Base-by-base conservation (phyloP, 768 basidiomycete genomes). In the Leccinum olivaceopallidum region DNA sequence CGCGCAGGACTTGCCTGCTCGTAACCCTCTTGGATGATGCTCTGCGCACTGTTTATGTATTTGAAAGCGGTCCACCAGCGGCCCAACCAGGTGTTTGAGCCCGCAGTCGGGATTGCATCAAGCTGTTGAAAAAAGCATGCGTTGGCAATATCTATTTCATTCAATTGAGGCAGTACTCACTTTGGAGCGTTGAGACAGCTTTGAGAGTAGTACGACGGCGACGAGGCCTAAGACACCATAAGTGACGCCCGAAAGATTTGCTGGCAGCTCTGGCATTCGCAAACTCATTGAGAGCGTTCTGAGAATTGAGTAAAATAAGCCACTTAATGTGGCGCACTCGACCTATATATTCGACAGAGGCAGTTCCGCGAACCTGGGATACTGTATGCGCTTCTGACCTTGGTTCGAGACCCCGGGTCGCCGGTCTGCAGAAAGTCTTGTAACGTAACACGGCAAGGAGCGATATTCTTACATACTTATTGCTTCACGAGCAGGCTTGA, bases 21-120 rank as follows among this genome's bases (percentile, higher is more conserved):
- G 28, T 73, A 75, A 0, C 77, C 76, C 56, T 75, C 63, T 57
- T 70, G 70, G 8, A 79, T 24, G 3, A 79, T 20, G 5, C 66
- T 57, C 2, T 28, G 28, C 9, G 56, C 68, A 32, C 68, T 65
- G 10, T 20, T 55, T 2, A 67, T 2, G 52, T 52, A 71, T 24
- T 51, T 67, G 9, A 65, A 49, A 8, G 67, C 65, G 4, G 59
- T 64, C 49, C 67, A 58, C 55, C 67, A 76, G 7, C 75, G 76
- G 24, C 70, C 63, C 1, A 76, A 37, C 44, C 70, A 66, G 12
- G 50, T 58, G 2, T 60, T 67, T 6, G 62, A 67, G 4, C 76
- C 74, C 3, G 71, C 54, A 4, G 72, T 68, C 0, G 77, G 77
- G 2, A 78, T 71, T 6, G 49, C 50, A n/a, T 67, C 59, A 8